Percentiles rank a stretch among this genome's conserved stretches.
Evolutionary conservation across 139 green algal genomes (phyloP).

Genomic region (Chlorella sp.): DNA sequence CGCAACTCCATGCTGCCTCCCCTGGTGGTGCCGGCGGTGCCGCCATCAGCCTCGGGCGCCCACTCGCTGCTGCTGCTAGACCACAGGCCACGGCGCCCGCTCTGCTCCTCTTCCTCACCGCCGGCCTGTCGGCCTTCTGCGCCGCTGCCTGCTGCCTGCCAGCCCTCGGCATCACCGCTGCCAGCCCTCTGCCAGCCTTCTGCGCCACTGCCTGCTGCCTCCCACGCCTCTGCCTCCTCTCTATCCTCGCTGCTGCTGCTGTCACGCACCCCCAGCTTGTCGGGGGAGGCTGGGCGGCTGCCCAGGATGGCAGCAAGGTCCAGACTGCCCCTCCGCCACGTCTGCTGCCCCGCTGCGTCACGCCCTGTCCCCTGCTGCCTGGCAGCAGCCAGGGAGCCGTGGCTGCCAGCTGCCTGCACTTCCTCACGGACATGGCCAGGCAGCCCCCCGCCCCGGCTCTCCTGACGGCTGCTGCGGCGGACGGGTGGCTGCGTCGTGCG

Average conservation of each 20-base stretch:
- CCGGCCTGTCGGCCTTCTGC: background rate
- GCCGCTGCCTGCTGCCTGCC: background rate
- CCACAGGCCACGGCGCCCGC: background rate
- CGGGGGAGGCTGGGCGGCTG: slow-evolving; percentile 10
- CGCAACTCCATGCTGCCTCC: too few species aligned
- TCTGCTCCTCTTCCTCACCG: background rate
- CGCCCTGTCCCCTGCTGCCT: background rate
- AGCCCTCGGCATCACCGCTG: background rate
- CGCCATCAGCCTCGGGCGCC: too few species aligned
- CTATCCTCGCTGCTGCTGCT: background rate
- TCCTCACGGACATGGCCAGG: background rate
- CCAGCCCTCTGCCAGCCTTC: background rate
- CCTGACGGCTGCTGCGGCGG: background rate
- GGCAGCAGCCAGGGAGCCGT: background rate
- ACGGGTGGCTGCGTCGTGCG: background rate
- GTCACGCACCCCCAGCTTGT: background rate
- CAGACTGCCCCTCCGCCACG: background rate
- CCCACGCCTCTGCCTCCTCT: background rate
- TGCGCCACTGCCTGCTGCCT: background rate
- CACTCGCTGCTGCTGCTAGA: slow-evolving; percentile 4
- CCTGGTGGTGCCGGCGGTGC: too few species aligned
- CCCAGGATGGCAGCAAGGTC: slow-evolving; percentile 16
- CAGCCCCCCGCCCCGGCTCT: background rate
- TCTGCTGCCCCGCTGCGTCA: background rate
- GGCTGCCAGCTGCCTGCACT: background rate